A percentile compares a stretch with the other conserved stretches of the same genome.
phyloP scores from a whole-genome alignment of 306 rosid genomes.

The Lablab purpureus region DNA sequence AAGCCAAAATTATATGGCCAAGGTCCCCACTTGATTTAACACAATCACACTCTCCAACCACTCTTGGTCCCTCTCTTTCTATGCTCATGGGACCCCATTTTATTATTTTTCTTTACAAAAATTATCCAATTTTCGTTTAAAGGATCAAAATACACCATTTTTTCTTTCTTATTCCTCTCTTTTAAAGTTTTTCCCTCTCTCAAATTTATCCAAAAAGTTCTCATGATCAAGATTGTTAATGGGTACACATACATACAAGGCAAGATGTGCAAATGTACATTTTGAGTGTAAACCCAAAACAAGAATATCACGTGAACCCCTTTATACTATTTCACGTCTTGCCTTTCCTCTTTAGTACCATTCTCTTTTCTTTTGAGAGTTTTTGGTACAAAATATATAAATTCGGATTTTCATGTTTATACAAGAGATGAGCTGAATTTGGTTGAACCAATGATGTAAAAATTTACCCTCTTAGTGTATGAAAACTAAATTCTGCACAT shows the following conservation, averaged over 20 bases:
- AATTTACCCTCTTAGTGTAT: too few species aligned
- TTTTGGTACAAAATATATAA: too few species aligned
- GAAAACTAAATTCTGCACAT: too few species aligned
- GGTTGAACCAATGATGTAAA: too few species aligned
- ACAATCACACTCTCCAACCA: constrained; percentile 52
- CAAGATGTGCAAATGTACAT: neutral
- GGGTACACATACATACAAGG: too few species aligned
- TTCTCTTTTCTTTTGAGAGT: neutral
- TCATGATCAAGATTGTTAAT: too few species aligned
- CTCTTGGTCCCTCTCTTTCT: constrained; percentile 48
- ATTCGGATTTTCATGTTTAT: too few species aligned
- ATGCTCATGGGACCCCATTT: constrained; percentile 46
- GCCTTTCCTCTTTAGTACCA: neutral
- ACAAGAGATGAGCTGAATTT: too few species aligned
- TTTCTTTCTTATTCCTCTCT: neutral
- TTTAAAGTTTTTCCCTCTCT: too few species aligned
- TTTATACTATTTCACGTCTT: neutral
- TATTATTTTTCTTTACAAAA: constrained; percentile 11
- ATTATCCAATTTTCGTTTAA: constrained; percentile 30
- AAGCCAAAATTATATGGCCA: constrained; percentile 64
- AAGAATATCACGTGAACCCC: neutral
- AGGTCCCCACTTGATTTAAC: constrained; percentile 59
- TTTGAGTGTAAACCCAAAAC: neutral
- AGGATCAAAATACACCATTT: neutral
- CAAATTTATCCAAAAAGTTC: too few species aligned